Evolutionary conservation across 345 rosid species (phyloP).

Genomic region (Acer campestre): DNA sequence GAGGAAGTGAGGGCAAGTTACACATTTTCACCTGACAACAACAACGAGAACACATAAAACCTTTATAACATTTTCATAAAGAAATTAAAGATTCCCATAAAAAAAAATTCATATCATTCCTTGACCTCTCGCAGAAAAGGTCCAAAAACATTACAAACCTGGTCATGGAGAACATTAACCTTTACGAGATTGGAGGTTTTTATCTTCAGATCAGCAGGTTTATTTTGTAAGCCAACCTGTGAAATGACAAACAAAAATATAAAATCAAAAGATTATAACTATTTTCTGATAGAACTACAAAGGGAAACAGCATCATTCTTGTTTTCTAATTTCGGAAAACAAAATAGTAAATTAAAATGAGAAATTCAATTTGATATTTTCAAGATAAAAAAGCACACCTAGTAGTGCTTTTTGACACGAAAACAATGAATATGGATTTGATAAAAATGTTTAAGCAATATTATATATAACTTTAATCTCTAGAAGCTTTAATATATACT

Average conservation of each 20-base stretch:
- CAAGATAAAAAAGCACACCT: neutral
- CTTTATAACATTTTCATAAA: neutral
- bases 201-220: slow-evolving; percentile 75
- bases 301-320: neutral
- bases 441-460: neutral
- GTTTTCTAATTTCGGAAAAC: neutral
- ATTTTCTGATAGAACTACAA: neutral
- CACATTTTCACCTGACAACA: slow-evolving; percentile 53
- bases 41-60: neutral
- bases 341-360: no score
- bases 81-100: neutral
- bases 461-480: no score
- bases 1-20: slow-evolving; percentile 68
- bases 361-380: neutral
- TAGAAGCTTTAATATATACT: no score
- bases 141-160: slow-evolving; percentile 46
- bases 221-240: slow-evolving; percentile 84
- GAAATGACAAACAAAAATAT: slow-evolving; percentile 17
- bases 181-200: slow-evolving; percentile 77
- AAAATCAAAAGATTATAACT: slow-evolving; percentile 1
- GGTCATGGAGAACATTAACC: slow-evolving; percentile 74
- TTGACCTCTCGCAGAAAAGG: neutral
- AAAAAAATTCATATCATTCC: neutral
- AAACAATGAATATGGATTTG: neutral
- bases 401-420: neutral